Conservation (phyloP, 768 basidiomycete species). For the Termitomyces sp. region DNA sequence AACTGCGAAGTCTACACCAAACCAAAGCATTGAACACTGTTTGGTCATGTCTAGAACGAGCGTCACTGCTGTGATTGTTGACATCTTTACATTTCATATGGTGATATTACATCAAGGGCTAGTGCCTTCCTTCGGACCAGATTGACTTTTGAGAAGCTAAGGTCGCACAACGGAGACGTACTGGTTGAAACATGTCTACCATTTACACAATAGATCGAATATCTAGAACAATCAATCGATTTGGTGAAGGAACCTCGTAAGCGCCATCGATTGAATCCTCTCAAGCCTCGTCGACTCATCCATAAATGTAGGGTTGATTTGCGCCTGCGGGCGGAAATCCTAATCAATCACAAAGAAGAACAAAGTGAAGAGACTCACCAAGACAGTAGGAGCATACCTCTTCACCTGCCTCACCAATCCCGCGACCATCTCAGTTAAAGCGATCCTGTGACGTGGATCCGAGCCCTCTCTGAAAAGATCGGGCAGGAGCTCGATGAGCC, state of each 20-base stretch:
- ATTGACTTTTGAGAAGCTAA: neutral
- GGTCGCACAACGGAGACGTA: neutral
- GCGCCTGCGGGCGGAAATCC: constrained; percentile 27
- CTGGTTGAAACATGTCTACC: neutral
- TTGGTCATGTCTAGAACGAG: too few relatives aligned
- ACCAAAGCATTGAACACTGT: too few relatives aligned
- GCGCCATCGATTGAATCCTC: constrained; percentile 59
- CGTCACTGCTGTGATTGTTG: too few relatives aligned
- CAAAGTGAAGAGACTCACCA: constrained; percentile 39
- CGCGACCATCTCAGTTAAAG: constrained; percentile 67
- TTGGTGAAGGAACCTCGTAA: constrained; percentile 59
- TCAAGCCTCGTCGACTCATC: constrained; percentile 55
- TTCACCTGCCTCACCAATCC: constrained; percentile 56
- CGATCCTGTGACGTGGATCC: constrained; percentile 64
- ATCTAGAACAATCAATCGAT: constrained; percentile 24
- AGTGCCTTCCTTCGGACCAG: too few relatives aligned
- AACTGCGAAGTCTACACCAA: too few relatives aligned
- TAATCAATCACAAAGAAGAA: constrained; percentile 13
- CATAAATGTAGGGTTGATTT: constrained; percentile 37
- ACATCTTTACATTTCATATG: too few relatives aligned
- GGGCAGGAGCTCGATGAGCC: constrained; percentile 61
- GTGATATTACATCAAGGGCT: too few relatives aligned
- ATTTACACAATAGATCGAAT: neutral
- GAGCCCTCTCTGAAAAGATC: constrained; percentile 53
- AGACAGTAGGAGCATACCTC: constrained; percentile 48